These are phyloP conservation scores for Holtermannia corniformis DNA, from an alignment of 768 basidiomycete genomes.

Conservation along the genomic window DNA sequence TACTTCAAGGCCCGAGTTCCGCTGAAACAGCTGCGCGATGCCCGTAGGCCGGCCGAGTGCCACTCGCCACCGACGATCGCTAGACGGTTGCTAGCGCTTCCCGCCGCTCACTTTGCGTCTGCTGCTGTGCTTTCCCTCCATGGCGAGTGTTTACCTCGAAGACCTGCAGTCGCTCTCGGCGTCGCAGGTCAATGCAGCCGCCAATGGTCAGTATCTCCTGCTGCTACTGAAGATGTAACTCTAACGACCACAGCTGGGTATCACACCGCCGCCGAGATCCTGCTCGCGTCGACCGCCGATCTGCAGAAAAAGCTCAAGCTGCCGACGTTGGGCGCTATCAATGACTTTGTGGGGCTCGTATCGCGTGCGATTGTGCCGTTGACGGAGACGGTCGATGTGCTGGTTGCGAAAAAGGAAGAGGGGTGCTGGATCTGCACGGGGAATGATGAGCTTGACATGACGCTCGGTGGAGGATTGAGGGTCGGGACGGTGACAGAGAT, in stretches of 20 bases:
- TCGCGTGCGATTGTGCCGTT: conserved; percentile 45
- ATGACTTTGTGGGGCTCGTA: conserved; percentile 54
- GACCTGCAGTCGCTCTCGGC: not conserved
- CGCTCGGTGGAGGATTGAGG: conserved; percentile 68
- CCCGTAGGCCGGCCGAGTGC: too few species aligned
- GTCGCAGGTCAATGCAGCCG: not conserved
- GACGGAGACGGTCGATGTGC: conserved; percentile 44
- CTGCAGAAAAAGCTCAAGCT: conserved; percentile 18
- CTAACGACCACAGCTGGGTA: conserved; percentile 11
- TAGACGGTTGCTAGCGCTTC: too few species aligned
- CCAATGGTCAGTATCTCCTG: not conserved
- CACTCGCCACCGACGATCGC: too few species aligned
- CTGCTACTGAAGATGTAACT: not conserved
- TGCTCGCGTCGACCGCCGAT: conserved; percentile 19
- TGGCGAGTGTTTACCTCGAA: not conserved
- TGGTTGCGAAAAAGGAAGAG: conserved; percentile 33
- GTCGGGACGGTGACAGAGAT: conserved; percentile 80
- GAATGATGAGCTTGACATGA: conserved; percentile 56
- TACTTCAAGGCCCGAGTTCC: too few species aligned
- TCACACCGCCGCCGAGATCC: conserved; percentile 21
- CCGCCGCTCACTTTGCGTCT: too few species aligned
- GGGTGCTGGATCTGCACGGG: conserved; percentile 61
- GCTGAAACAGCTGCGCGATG: too few species aligned
- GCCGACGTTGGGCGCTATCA: conserved; percentile 51
- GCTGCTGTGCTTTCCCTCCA: too few species aligned